A percentile compares a stretch with the other conserved stretches of the same genome.
phyloP scores from a whole-genome alignment of 2,329 filamentous ascomycete species.

The Mycosphaerella sp. region DNA sequence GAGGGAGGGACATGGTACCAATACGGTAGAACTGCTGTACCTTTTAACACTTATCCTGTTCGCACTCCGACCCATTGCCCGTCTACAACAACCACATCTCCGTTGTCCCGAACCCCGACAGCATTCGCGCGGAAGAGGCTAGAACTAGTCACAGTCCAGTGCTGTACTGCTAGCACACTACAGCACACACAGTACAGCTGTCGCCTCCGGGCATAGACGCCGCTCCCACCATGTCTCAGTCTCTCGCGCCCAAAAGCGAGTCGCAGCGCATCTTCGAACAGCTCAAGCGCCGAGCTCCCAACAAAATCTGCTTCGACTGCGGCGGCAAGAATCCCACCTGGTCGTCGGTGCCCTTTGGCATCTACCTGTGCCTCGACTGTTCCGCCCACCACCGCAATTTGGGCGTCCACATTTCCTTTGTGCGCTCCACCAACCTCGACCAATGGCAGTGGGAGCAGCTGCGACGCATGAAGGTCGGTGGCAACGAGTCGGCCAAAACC shows the following conservation, averaged over 20 bases:
- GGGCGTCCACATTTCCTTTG: slow-evolving; percentile 98
- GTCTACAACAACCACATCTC: too few relatives aligned
- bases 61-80: too few relatives aligned
- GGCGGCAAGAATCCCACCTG: slow-evolving; percentile 96
- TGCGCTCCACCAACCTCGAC: slow-evolving; percentile 95
- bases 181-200: neutral
- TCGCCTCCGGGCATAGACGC: slow-evolving; percentile 2
- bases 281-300: slow-evolving; percentile 86
- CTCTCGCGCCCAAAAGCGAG: slow-evolving; percentile 77
- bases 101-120: too few relatives aligned
- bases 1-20: too few relatives aligned
- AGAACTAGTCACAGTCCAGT: too few relatives aligned
- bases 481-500: slow-evolving; percentile 96
- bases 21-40: too few relatives aligned
- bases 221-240: slow-evolving; percentile 42
- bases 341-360: slow-evolving; percentile 86
- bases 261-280: slow-evolving; percentile 98
- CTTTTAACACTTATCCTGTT: too few relatives aligned
- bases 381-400: slow-evolving; percentile 95
- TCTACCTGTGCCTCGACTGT: slow-evolving; percentile 97
- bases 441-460: slow-evolving; percentile 99
- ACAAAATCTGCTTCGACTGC: slow-evolving; percentile 99
- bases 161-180: too few relatives aligned
- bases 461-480: slow-evolving; percentile 94
- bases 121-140: too few relatives aligned